Base-by-base conservation (phyloP, 331 rosid species). In the Phaseolus coccineus region DNA sequence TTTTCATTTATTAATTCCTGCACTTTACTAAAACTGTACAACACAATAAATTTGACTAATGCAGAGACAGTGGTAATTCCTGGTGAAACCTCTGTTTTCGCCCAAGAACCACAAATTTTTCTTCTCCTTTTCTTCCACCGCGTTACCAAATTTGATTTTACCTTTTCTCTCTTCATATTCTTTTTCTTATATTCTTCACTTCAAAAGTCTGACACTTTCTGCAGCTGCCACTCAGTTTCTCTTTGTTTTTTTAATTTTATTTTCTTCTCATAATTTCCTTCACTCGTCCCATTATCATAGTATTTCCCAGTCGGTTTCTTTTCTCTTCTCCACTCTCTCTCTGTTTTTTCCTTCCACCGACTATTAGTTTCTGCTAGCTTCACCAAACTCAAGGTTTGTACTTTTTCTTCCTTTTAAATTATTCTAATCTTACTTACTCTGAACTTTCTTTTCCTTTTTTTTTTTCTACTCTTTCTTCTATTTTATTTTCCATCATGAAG, bases 151-250 rank as follows among this genome's bases (percentile, higher is more conserved):
- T 51, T 57, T 82, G 19, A 70, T 81, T 62, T 48, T 65, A 24
- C 74, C 61, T n/a, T 30, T 40, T 80, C 37, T 19, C 19, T 31
- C 39, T 35, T 24, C 13, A 58, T 6, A 12, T 61, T 31, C 22
- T n/a, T n/a, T 24, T 13, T 1, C n/a, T 48, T 22, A 67, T 53
- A 58, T 70, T 83, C 71, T 81, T 80, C 78, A 52, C 86, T 77
- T 71, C 80, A 64, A 6, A 6, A 62, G 67, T 81, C 71, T 74
- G 87, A 81, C 73, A 37, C 87, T 79, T 71, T 50, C 47, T 79
- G 69, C 30, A 15, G 73, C 50, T 85, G 27, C 91, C 79, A 65
- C 85, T 87, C 46, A 37, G 68, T 76, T 77, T 75, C 61, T 69
- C 63, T 82, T n/a, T 77, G 4, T 35, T 35, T 35, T 3, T 19